Evolutionary conservation across 306 rosid genomes (phyloP).

Genomic region (Malus asiatica): DNA sequence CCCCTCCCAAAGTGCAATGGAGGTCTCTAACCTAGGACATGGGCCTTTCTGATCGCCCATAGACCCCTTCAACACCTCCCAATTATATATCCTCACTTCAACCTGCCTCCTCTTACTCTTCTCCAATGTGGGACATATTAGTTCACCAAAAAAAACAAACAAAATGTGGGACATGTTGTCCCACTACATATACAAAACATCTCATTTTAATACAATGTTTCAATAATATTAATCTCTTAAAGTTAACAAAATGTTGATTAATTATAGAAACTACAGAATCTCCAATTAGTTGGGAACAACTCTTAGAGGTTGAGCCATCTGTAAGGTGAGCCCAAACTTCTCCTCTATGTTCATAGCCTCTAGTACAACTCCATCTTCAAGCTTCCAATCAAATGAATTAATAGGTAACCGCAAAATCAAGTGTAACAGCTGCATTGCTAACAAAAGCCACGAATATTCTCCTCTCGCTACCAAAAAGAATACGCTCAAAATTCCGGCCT

Average conservation of each 20-base stretch:
- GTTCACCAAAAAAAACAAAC: no score
- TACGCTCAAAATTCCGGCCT: conserved; percentile 23
- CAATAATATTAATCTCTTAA: no score
- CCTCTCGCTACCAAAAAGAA: conserved; percentile 27
- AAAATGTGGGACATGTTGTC: neutral
- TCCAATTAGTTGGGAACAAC: neutral
- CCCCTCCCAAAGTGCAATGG: no score
- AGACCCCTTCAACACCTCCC: no score
- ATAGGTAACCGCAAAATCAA: conserved; percentile 26
- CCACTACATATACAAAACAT: neutral
- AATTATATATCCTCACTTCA: no score
- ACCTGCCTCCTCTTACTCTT: neutral
- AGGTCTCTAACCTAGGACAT: no score
- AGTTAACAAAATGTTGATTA: neutral
- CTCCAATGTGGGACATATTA: neutral
- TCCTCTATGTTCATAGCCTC: conserved; percentile 17
- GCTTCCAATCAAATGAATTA: conserved; percentile 27
- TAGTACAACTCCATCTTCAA: conserved; percentile 14
- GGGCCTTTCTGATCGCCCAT: no score
- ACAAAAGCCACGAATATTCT: conserved; percentile 20
- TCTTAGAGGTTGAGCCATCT: neutral
- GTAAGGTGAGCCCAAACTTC: conserved; percentile 1
- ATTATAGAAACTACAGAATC: no score
- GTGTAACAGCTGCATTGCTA: conserved; percentile 22
- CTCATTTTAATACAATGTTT: neutral